Evolutionary conservation across 2,329 filamentous ascomycete genomes (phyloP), one percentile per base, ranked within the genome.

Genomic region (Cladosporium sp.): DNA sequence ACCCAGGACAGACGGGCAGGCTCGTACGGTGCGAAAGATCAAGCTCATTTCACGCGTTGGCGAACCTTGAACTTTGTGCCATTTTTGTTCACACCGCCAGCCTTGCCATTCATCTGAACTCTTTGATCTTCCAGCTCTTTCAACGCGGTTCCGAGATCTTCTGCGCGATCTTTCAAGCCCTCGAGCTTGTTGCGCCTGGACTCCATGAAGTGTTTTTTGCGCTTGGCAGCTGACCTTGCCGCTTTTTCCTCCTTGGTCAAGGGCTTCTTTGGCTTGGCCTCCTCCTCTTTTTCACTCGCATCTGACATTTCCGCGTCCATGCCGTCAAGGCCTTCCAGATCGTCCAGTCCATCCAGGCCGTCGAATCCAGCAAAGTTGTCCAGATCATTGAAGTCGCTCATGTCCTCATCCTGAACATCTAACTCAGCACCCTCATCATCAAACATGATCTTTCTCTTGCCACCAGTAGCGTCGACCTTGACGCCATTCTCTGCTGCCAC

Each of bases 51-150:
- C 71, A 83, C 84, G 57, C 82, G 70, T 69, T 82, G 79, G 50
- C 80, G 70, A 38, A 80, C 70, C 70, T 83, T 84, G 73, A 80
- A 85, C 59, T 81, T 83, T 58, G 80, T 69, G 7, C 82, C 82
- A 50, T 78, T 71, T 66, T 83, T 83, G 66, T 83, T 84, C 48
- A 78, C 72, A 1, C 82, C 82, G 15, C 80, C 81, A 3, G 80
- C 69, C 2, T 72, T 76, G 53, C 78, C 77, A 55, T 74, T 76
- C 80, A 84, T 84, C 64, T 76, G 78, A 8, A 76, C 80, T 40
- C 80, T 72, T 63, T 84, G 81, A 55, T 75, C 64, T 38, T 82
- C 79, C 18, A 84, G 64, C 58, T 78, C 76, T 19, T 75, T 69
- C 55, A 82, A 73, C 0, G 80, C 81, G 3, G 72, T 70, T 25